Evolutionary conservation across 768 basidiomycete genomes (phyloP).

Genomic region (Auriscalpium microsporum): DNA sequence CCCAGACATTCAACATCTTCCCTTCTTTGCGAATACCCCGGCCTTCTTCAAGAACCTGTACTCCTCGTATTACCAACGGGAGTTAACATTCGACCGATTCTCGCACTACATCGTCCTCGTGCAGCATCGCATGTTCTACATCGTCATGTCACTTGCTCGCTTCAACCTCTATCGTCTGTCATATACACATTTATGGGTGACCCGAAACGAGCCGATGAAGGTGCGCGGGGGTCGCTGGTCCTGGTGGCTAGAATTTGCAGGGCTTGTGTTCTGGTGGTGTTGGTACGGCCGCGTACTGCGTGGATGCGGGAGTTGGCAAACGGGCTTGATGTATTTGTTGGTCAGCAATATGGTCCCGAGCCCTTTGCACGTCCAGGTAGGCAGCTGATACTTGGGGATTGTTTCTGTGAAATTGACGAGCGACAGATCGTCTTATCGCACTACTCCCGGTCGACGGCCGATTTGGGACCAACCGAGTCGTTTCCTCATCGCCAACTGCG

Average conservation of each 20-base stretch:
- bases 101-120: slow-evolving; percentile 56
- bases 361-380: slow-evolving; percentile 90
- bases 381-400: slow-evolving; percentile 12
- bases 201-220: slow-evolving; percentile 54
- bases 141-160: slow-evolving; percentile 82
- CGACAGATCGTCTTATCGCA: slow-evolving; percentile 89
- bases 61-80: slow-evolving; percentile 91
- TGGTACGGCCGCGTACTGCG: slow-evolving; percentile 75
- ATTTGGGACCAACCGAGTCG: slow-evolving; percentile 84
- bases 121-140: slow-evolving; percentile 90
- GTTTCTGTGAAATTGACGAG: background rate
- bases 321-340: slow-evolving; percentile 62
- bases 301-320: slow-evolving; percentile 65
- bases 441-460: slow-evolving; percentile 90
- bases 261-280: slow-evolving; percentile 76
- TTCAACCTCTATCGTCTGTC: slow-evolving; percentile 93
- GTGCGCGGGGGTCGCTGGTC: slow-evolving; percentile 69
- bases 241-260: slow-evolving; percentile 67
- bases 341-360: slow-evolving; percentile 82
- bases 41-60: slow-evolving; percentile 79
- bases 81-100: slow-evolving; percentile 70
- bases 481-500: slow-evolving; percentile 92
- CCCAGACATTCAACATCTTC: slow-evolving; percentile 80
- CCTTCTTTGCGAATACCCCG: slow-evolving; percentile 91
- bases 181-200: slow-evolving; percentile 64